phyloP scores from a whole-genome alignment of 495 filamentous ascomycete species.

The Daldinia vernicosa region DNA sequence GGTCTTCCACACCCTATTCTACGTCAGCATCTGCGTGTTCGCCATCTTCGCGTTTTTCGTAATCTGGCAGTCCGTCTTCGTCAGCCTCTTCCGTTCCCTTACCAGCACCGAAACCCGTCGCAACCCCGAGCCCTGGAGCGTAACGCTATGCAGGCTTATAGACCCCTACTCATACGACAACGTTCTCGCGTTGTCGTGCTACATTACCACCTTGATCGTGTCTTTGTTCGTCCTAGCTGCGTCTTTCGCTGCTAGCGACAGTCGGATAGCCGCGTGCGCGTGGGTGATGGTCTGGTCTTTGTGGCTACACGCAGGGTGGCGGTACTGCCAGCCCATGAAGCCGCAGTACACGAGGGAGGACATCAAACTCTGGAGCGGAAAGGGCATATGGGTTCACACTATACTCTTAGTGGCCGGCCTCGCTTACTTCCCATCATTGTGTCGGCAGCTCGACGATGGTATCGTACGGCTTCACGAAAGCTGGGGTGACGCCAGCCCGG shows the following conservation, averaged over 20 bases:
- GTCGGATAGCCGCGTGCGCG: background rate
- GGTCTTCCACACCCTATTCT: background rate
- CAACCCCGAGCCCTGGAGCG: background rate
- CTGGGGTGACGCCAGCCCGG: background rate
- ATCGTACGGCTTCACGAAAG: background rate
- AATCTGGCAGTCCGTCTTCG: background rate
- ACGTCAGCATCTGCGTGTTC: background rate
- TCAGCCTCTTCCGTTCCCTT: background rate
- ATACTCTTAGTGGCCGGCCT: background rate
- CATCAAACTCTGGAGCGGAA: background rate
- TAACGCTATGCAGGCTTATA: background rate
- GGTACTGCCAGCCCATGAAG: background rate
- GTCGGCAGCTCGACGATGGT: background rate
- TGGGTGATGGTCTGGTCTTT: background rate
- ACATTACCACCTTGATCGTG: background rate
- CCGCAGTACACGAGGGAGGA: background rate
- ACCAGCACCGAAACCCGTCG: background rate
- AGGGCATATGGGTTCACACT: background rate
- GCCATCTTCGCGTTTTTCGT: background rate
- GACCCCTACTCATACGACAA: background rate
- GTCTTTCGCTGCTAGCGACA: background rate
- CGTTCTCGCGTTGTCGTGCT: background rate
- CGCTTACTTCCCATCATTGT: background rate
- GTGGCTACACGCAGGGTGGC: slow-evolving; percentile 4
- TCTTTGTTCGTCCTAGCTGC: background rate